A percentile compares a stretch with the other conserved stretches of the same genome.
Evolutionary conservation across 768 basidiomycete genomes (phyloP).

Genomic region (Mycena vitilis): DNA sequence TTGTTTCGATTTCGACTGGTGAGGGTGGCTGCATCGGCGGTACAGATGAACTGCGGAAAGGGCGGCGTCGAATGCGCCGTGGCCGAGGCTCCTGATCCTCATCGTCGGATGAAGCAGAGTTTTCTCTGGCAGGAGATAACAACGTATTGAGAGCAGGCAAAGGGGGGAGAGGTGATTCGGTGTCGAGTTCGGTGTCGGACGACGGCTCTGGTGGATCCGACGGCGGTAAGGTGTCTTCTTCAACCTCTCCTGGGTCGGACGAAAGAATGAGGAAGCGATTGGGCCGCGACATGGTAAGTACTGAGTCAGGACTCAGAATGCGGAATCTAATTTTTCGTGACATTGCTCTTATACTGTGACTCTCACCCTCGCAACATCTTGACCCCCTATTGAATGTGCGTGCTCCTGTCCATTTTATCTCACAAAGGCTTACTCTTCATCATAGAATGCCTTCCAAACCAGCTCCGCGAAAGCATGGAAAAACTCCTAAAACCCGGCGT

Average conservation of each 20-base stretch:
- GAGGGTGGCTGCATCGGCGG: not conserved
- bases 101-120: not conserved
- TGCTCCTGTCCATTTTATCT: no score
- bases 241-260: no score
- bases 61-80: not conserved
- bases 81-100: no score
- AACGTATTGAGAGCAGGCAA: not conserved
- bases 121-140: not conserved
- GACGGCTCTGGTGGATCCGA: conserved; percentile 6
- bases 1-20: no score
- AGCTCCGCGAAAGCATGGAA: not conserved
- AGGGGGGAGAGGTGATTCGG: not conserved
- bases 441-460: not conserved
- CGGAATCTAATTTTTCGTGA: no score
- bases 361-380: no score
- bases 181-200: not conserved
- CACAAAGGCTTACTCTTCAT: no score
- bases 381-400: no score
- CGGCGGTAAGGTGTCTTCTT: not conserved
- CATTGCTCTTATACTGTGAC: no score
- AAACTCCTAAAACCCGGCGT: not conserved
- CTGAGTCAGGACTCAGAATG: no score
- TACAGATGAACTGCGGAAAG: not conserved
- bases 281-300: no score
- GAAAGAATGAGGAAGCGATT: no score